Base-by-base conservation (phyloP, 805 yeast genomes). In the Sugiyamaella boreocaroliniensis region DNA sequence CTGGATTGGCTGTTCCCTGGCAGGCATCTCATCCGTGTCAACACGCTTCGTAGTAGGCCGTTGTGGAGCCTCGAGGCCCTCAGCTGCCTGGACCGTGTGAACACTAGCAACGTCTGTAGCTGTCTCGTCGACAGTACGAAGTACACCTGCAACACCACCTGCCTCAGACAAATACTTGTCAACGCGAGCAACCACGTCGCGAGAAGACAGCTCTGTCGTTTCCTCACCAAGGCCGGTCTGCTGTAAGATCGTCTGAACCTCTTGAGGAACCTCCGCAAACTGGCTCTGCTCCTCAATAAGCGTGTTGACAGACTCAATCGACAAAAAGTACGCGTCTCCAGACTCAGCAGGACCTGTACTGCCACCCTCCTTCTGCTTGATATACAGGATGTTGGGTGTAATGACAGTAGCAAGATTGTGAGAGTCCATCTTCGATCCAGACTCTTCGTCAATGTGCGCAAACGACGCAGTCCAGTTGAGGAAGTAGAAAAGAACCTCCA, bases 401-500 rank as follows among this genome's bases (percentile, higher is more conserved):
- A 93, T 77, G 2, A 93, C 99, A 0, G 98, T 93, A 1, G 99
- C 96, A 57, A 93, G 75, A 67, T 93, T 93, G 65, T 89, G 96
- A 34, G 86, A 80, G 66, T 92, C 97, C 99, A 93, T 93, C 71
- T 92, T 93, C 2, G 97, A 89, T 0, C 93, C 93, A 19, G 82
- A 80, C 59, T 86, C 90, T 61, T 89, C 95, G 63, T 89, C 97
- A 56, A 90, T 81, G 60, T 88, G 90, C 1, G 97, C 86, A 71
- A 93, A 93, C 1, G 98, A 87, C 0, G 98, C 89, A 1, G 90
- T 92, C 98, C 98, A 93, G 68, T 83, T 84, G 64, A 93, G 79
- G 67, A 93, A 93, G 54, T 84, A 82, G 32, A 90, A 74, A 43
- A 93, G 71, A 2, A 90, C 96, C 65, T 93, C 98, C 40, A 90